Percentiles rank a stretch among this genome's conserved stretches.
These are phyloP conservation scores for Ormosia semicastrata DNA, from an alignment of 306 rosid species.

Conservation along the genomic window DNA sequence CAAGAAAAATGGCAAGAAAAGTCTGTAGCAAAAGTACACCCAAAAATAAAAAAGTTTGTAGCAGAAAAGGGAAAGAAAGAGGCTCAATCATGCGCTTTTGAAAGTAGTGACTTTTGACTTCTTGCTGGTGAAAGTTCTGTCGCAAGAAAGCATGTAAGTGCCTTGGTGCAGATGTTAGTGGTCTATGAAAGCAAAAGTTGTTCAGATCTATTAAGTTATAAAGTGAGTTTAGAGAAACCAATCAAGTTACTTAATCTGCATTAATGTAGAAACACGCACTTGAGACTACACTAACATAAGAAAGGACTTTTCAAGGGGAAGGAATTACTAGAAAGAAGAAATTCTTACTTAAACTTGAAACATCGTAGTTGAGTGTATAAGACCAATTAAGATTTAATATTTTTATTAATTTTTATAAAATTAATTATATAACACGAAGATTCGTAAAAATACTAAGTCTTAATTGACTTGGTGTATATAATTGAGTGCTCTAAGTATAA, in stretches of 20 bases:
- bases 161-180: slow-evolving; percentile 31
- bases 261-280: neutral
- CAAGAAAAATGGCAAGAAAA: slow-evolving; percentile 40
- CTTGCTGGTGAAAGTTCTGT: slow-evolving; percentile 51
- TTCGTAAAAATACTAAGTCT: no score
- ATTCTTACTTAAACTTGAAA: no score
- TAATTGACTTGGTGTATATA: no score
- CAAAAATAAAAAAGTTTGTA: no score
- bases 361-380: no score
- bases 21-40: slow-evolving; percentile 21
- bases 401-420: no score
- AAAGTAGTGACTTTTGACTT: slow-evolving; percentile 76
- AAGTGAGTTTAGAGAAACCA: slow-evolving; percentile 14
- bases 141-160: slow-evolving; percentile 36
- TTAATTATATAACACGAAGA: no score
- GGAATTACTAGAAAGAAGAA: neutral
- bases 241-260: neutral
- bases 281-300: neutral
- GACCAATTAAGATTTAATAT: no score
- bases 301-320: neutral
- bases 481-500: no score
- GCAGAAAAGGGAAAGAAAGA: slow-evolving; percentile 35
- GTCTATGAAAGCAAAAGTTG: slow-evolving; percentile 40
- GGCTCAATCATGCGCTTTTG: slow-evolving; percentile 40
- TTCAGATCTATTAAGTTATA: neutral